A percentile compares a stretch with the other conserved stretches of the same genome.
These are phyloP conservation scores for Phragmites australis DNA, from an alignment of 176 grass and related monocot species.

Conservation along the genomic window DNA sequence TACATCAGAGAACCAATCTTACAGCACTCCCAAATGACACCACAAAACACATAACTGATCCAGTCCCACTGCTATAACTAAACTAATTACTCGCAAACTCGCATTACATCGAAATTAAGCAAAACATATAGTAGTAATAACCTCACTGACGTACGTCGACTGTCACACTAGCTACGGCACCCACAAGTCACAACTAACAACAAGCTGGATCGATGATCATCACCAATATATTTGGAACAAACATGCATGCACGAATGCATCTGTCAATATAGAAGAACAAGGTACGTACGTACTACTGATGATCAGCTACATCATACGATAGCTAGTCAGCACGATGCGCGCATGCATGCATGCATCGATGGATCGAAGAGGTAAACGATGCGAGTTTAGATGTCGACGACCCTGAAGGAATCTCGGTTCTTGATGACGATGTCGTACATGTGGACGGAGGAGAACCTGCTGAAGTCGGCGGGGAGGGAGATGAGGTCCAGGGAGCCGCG, in stretches of 20 bases:
- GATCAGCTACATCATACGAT: neutral
- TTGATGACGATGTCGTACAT: slow-evolving; percentile 95
- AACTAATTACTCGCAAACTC: too few species aligned
- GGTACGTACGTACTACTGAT: neutral
- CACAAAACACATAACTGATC: too few species aligned
- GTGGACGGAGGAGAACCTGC: slow-evolving; percentile 75
- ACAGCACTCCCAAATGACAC: neutral
- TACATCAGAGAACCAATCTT: neutral
- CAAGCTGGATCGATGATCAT: neutral
- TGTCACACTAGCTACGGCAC: neutral
- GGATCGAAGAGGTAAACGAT: neutral
- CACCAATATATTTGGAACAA: neutral
- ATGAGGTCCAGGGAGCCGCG: slow-evolving; percentile 72
- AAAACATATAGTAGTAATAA: neutral
- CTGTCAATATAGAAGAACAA: too few species aligned
- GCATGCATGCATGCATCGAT: neutral
- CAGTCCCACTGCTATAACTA: neutral
- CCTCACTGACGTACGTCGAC: neutral
- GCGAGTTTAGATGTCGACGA: slow-evolving; percentile 39
- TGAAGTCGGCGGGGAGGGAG: slow-evolving; percentile 78
- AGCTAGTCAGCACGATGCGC: too few species aligned
- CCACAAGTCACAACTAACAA: neutral
- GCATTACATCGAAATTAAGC: neutral
- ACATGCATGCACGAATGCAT: neutral
- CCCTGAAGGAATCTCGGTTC: slow-evolving; percentile 76